These are phyloP conservation scores for Didymella lethalis DNA, from an alignment of 2,329 filamentous ascomycete genomes.

Conservation along the genomic window DNA sequence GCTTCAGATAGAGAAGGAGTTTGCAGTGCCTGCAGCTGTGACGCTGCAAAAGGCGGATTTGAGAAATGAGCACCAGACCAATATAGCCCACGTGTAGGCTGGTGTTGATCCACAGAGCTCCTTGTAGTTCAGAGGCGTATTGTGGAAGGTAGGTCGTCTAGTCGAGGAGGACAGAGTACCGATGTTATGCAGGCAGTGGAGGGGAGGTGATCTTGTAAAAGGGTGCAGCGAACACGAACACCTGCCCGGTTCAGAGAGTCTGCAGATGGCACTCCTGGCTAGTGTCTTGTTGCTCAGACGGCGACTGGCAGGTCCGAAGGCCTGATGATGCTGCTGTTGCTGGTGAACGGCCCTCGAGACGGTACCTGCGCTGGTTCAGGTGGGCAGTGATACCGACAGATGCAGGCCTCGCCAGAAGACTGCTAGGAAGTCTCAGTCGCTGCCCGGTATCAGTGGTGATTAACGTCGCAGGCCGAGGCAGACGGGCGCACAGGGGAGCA, in stretches of 20 bases:
- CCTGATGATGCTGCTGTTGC: conserved; percentile 36
- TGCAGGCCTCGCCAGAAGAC: conserved; percentile 55
- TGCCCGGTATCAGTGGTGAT: conserved; percentile 51
- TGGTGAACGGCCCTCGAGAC: conserved; percentile 39
- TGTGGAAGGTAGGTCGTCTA: conserved; percentile 38
- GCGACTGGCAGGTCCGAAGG: conserved; percentile 39
- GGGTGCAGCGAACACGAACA: conserved; percentile 40
- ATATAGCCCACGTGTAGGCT: conserved; percentile 58
- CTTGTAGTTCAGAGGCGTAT: conserved; percentile 42
- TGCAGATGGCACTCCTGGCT: conserved; percentile 41
- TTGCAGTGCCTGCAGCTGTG: conserved; percentile 51
- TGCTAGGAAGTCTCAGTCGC: conserved; percentile 54
- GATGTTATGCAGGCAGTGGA: conserved; percentile 45
- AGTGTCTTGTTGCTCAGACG: conserved; percentile 42
- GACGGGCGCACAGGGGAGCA: conserved; percentile 52
- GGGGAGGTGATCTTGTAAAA: conserved; percentile 44
- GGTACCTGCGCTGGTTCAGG: conserved; percentile 50
- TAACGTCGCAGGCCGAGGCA: conserved; percentile 46
- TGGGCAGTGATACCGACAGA: conserved; percentile 52
- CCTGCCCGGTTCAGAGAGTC: conserved; percentile 35
- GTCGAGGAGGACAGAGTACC: conserved; percentile 46
- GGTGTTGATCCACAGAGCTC: conserved; percentile 58
- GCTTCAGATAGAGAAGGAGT: conserved; percentile 52
- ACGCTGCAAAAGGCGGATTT: conserved; percentile 48
- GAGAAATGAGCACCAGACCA: conserved; percentile 55